Evolutionary conservation across 164 flowering plant species (phyloP).

Genomic region (Magnolia officinalis): DNA sequence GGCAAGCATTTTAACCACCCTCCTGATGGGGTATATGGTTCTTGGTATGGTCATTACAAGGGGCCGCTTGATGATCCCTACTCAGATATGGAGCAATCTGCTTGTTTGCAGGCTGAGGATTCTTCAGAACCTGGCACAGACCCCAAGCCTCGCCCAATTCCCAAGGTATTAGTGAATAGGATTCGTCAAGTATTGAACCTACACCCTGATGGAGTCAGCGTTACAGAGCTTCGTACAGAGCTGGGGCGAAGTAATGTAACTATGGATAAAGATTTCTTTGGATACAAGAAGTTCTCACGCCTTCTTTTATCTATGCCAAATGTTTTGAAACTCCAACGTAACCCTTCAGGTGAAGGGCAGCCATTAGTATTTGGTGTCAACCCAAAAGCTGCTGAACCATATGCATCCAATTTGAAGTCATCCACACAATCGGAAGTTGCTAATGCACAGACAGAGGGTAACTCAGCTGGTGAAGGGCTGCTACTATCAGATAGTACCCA

Average conservation of each 20-base stretch:
- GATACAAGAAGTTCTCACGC: slow-evolving; percentile 63
- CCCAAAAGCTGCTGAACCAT: slow-evolving; percentile 25
- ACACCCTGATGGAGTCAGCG: slow-evolving; percentile 53
- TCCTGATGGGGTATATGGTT: slow-evolving; percentile 76
- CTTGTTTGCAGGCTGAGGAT: slow-evolving; percentile 22
- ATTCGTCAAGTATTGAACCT: slow-evolving; percentile 46
- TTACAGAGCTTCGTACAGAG: slow-evolving; percentile 49
- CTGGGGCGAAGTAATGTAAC: slow-evolving; percentile 30
- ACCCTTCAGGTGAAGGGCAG: slow-evolving; percentile 35
- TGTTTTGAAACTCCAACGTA: slow-evolving; percentile 35
- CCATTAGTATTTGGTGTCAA: slow-evolving; percentile 26
- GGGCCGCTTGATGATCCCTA: slow-evolving; percentile 63
- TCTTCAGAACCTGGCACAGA: slow-evolving; percentile 30
- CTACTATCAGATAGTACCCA: background rate
- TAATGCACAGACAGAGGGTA: slow-evolving; percentile 6
- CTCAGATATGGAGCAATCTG: slow-evolving; percentile 24
- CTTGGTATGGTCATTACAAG: slow-evolving; percentile 80
- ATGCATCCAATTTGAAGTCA: slow-evolving; percentile 17
- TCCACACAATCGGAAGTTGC: slow-evolving; percentile 11
- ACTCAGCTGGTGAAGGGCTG: background rate
- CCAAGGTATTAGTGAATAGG: slow-evolving; percentile 40
- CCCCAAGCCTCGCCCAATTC: slow-evolving; percentile 41
- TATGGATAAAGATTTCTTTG: slow-evolving; percentile 59
- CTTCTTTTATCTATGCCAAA: slow-evolving; percentile 61
- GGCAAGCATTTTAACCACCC: slow-evolving; percentile 82